Evolutionary conservation across 306 rosid species (phyloP).

Genomic region (Comarum palustre): DNA sequence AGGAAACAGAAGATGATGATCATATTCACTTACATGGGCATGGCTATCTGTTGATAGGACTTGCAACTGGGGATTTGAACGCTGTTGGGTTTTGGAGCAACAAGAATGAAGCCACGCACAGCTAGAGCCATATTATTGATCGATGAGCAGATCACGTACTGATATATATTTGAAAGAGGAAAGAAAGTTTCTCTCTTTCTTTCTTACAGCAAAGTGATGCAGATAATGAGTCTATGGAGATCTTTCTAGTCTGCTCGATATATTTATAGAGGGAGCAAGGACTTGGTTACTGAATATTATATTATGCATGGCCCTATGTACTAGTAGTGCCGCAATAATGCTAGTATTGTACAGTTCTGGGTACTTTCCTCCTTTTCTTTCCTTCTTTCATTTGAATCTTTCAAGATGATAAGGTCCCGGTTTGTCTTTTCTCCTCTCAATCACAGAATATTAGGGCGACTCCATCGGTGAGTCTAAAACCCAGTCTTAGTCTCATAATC

Average conservation of each 20-base stretch:
- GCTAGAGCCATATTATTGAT: slow-evolving; percentile 8
- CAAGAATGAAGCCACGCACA: background rate
- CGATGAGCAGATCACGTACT: background rate
- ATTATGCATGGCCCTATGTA: background rate
- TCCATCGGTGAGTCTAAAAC: too few relatives aligned
- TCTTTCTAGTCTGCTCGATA: background rate
- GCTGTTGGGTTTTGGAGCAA: background rate
- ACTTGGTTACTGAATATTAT: background rate
- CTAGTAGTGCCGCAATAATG: slow-evolving; percentile 11
- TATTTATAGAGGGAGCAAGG: slow-evolving; percentile 4
- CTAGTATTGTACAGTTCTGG: background rate
- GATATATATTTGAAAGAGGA: background rate
- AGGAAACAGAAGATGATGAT: background rate
- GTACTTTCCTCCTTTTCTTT: background rate
- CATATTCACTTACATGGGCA: slow-evolving; percentile 5
- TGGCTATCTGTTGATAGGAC: background rate
- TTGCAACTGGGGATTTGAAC: background rate
- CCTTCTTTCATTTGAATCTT: background rate
- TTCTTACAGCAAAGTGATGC: background rate
- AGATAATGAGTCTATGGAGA: background rate
- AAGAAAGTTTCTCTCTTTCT: background rate
- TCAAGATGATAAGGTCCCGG: background rate
- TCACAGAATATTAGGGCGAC: background rate
- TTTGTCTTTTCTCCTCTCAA: background rate
- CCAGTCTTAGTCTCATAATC: too few relatives aligned